phyloP scores from a whole-genome alignment of 164 flowering plant species.

The Vitis rotundifolia region DNA sequence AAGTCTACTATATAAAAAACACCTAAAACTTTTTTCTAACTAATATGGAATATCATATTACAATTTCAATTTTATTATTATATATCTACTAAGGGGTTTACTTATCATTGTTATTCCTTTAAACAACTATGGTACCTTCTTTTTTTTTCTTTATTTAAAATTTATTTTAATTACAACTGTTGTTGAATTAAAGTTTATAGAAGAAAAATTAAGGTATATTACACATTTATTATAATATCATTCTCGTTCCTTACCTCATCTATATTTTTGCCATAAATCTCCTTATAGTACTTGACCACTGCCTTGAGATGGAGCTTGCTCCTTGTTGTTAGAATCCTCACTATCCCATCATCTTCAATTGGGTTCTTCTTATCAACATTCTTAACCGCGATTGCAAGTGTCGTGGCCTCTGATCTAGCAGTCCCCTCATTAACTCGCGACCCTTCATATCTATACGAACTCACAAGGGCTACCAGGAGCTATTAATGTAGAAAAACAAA shows the following conservation, averaged over 20 bases:
- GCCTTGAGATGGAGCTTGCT: slow-evolving; percentile 64
- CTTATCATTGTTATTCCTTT: too few species aligned
- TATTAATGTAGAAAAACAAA: slow-evolving; percentile 24
- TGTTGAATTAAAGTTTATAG: too few species aligned
- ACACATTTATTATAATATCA: not conserved
- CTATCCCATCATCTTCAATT: slow-evolving; percentile 51
- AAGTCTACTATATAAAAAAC: too few species aligned
- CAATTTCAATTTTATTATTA: too few species aligned
- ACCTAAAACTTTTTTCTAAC: too few species aligned
- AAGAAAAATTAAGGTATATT: too few species aligned
- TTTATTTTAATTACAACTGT: too few species aligned
- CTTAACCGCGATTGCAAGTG: slow-evolving; percentile 36
- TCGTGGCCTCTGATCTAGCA: slow-evolving; percentile 69
- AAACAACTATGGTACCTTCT: too few species aligned
- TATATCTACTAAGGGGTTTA: too few species aligned
- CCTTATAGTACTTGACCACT: slow-evolving; percentile 47
- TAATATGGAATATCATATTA: too few species aligned
- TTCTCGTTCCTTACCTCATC: slow-evolving; percentile 35
- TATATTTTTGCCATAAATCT: slow-evolving; percentile 35
- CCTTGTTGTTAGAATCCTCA: slow-evolving; percentile 67
- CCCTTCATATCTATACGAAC: slow-evolving; percentile 79
- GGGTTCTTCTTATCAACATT: slow-evolving; percentile 24
- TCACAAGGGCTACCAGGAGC: slow-evolving; percentile 71
- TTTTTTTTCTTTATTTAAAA: too few species aligned
- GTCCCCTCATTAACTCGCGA: slow-evolving; percentile 42